Conservation (phyloP, 345 rosid species). For the Pugionium cornutum region DNA sequence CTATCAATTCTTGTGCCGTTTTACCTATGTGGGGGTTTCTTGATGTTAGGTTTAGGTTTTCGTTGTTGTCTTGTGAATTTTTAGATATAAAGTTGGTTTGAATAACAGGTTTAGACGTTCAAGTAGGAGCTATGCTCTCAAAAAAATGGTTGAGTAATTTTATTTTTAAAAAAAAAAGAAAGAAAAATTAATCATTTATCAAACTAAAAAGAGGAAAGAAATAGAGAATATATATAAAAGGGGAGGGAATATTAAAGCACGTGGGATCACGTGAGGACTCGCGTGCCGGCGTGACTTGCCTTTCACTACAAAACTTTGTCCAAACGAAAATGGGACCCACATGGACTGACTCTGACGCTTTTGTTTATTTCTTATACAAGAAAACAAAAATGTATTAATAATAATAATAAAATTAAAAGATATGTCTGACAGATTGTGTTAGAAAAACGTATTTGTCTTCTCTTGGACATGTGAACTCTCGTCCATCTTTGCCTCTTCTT, state of each 20-base stretch:
- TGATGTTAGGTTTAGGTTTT: too few species aligned
- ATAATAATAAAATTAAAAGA: background rate
- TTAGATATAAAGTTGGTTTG: too few species aligned
- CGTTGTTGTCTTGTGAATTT: too few species aligned
- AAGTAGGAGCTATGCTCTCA: too few species aligned
- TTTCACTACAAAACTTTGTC: slow-evolving; percentile 38
- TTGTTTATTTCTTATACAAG: slow-evolving; percentile 30
- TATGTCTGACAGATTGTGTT: slow-evolving; percentile 36
- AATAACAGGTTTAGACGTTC: too few species aligned
- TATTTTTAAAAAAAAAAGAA: too few species aligned
- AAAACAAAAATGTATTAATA: background rate
- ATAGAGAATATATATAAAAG: background rate
- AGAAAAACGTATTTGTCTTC: slow-evolving; percentile 47
- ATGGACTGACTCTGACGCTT: slow-evolving; percentile 25
- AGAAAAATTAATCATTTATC: too few species aligned
- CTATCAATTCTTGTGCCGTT: too few species aligned
- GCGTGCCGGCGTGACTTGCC: slow-evolving; percentile 68
- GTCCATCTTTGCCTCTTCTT: slow-evolving; percentile 32
- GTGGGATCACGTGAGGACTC: slow-evolving; percentile 58
- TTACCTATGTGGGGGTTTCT: too few species aligned
- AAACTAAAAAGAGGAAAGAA: too few species aligned
- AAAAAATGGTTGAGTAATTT: too few species aligned
- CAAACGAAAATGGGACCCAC: slow-evolving; percentile 42
- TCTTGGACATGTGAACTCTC: slow-evolving; percentile 45
- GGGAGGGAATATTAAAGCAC: background rate